phyloP scores from a whole-genome alignment of 805 yeast species.

The Debaryomyces maramus region DNA sequence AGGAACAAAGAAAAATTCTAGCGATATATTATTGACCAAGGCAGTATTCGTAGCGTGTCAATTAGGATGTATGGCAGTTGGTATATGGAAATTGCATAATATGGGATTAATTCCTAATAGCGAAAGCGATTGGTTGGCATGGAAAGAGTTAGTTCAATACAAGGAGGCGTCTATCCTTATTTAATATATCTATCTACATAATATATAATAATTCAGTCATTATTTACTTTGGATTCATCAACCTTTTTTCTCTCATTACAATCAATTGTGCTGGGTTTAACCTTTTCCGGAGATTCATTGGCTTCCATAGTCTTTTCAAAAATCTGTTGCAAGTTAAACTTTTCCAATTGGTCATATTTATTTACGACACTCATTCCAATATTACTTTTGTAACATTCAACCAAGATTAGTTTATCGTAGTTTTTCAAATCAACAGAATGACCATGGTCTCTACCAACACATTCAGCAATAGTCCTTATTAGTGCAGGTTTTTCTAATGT shows the following conservation, averaged over 20 bases:
- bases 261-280: too few relatives aligned
- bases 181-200: background rate
- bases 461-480: slow-evolving; percentile 67
- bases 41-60: slow-evolving; percentile 38
- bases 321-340: slow-evolving; percentile 81
- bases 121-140: slow-evolving; percentile 87
- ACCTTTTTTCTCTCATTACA: too few relatives aligned
- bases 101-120: slow-evolving; percentile 93
- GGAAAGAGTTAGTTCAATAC: slow-evolving; percentile 55
- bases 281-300: background rate
- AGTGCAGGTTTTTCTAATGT: slow-evolving; percentile 70
- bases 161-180: slow-evolving; percentile 7
- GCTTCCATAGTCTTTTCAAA: slow-evolving; percentile 42
- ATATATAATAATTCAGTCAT: background rate
- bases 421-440: slow-evolving; percentile 80
- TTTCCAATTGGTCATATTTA: slow-evolving; percentile 58
- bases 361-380: slow-evolving; percentile 85
- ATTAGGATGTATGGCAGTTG: slow-evolving; percentile 63
- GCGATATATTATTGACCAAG: slow-evolving; percentile 28
- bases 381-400: slow-evolving; percentile 86
- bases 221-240: too few relatives aligned
- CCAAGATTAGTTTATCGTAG: slow-evolving; percentile 74
- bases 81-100: slow-evolving; percentile 77
- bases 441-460: slow-evolving; percentile 66
- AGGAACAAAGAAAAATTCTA: slow-evolving; percentile 34